phyloP scores from a whole-genome alignment of 1,139 yeast genomes.

The Zygoascus meyerae region DNA sequence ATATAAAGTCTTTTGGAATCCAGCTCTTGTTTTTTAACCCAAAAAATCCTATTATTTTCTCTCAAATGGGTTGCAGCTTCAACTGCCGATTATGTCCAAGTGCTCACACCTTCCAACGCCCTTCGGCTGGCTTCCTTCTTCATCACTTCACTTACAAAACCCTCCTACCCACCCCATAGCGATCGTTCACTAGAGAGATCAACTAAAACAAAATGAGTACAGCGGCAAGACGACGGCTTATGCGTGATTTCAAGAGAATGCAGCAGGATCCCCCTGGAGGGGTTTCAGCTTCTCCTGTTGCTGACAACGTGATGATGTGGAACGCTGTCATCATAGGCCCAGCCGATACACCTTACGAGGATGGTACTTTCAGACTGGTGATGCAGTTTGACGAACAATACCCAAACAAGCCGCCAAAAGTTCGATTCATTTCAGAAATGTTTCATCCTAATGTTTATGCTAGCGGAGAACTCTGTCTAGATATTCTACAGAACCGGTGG shows the following conservation, averaged over 20 bases:
- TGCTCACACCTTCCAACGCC: too few relatives aligned
- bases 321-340: slow-evolving; percentile 98
- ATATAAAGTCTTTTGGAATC: too few relatives aligned
- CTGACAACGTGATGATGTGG: slow-evolving; percentile 97
- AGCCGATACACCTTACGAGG: slow-evolving; percentile 95
- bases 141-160: too few relatives aligned
- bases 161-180: too few relatives aligned
- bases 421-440: slow-evolving; percentile 87
- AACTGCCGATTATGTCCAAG: too few relatives aligned
- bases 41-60: too few relatives aligned
- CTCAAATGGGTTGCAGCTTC: too few relatives aligned
- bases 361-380: slow-evolving; percentile 86
- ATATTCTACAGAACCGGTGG: slow-evolving; percentile 95
- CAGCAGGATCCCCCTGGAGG: slow-evolving; percentile 98
- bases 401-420: slow-evolving; percentile 94
- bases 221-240: slow-evolving; percentile 94
- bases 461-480: slow-evolving; percentile 90
- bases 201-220: slow-evolving; percentile 65
- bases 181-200: too few relatives aligned
- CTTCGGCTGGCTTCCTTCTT: too few relatives aligned
- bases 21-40: too few relatives aligned
- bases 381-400: slow-evolving; percentile 94
- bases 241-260: slow-evolving; percentile 98
- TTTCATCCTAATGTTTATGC: slow-evolving; percentile 98
- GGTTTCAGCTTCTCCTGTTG: slow-evolving; percentile 92